A percentile compares a stretch with the other conserved stretches of the same genome.
Conservation (phyloP, 495 filamentous ascomycete species). For the Physcia stellaris region DNA sequence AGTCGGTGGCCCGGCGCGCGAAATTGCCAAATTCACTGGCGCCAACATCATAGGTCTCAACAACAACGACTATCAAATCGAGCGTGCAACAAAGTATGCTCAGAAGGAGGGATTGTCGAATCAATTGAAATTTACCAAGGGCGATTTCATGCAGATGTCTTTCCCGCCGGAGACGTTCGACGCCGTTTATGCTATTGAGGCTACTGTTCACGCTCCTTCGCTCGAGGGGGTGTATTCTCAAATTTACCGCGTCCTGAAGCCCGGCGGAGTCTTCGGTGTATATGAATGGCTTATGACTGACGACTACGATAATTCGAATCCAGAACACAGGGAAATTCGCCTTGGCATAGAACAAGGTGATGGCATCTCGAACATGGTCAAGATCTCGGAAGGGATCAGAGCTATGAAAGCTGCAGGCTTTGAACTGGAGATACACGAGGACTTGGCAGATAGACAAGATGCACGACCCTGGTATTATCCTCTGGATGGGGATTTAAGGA, state of each 20-base stretch:
- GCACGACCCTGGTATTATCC: constrained; percentile 90
- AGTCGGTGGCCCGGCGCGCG: constrained; percentile 92
- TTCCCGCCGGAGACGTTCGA: constrained; percentile 89
- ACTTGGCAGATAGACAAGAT: constrained; percentile 73
- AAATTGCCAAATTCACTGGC: constrained; percentile 92
- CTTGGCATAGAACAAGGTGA: constrained; percentile 94
- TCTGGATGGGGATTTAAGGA: constrained; percentile 65
- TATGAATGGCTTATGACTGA: constrained; percentile 99
- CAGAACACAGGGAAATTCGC: constrained; percentile 78
- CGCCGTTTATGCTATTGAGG: constrained; percentile 95
- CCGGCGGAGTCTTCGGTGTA: constrained; percentile 89
- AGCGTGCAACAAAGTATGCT: constrained; percentile 80
- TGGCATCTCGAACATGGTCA: constrained; percentile 98
- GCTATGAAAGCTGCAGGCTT: constrained; percentile 89
- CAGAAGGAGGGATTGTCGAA: constrained; percentile 64
- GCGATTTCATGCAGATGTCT: constrained; percentile 99
- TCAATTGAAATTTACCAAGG: constrained; percentile 83
- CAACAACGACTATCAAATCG: constrained; percentile 99
- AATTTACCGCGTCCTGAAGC: constrained; percentile 92
- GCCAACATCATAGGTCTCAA: constrained; percentile 85
- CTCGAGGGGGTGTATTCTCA: constrained; percentile 91
- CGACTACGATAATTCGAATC: constrained; percentile 78
- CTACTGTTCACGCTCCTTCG: constrained; percentile 87
- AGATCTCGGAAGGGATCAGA: constrained; percentile 63
- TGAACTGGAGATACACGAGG: constrained; percentile 72